Percentiles rank a stretch among this genome's conserved stretches.
Evolutionary conservation across 176 grass and related monocot genomes (phyloP).

Genomic region (Phyllostachys edulis): DNA sequence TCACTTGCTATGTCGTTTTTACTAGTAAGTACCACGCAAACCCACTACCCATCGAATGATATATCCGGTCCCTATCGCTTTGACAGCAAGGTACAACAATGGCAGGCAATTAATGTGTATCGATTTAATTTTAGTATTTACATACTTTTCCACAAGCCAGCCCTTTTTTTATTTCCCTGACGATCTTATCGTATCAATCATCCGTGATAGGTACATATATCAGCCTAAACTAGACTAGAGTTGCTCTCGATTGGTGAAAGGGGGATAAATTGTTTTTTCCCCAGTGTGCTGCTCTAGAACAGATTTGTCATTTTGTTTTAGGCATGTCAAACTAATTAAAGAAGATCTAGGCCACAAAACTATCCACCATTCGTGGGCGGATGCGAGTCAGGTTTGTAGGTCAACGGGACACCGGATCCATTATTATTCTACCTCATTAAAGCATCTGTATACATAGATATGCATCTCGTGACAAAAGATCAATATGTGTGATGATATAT

Average conservation of each 20-base stretch:
- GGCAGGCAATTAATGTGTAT: background rate
- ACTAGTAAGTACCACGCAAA: background rate
- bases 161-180: background rate
- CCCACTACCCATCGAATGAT: background rate
- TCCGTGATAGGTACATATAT: background rate
- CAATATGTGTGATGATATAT: no score
- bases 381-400: no score
- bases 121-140: background rate
- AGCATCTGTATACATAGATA: no score
- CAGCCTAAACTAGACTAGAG: background rate
- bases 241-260: background rate
- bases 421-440: no score
- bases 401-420: no score
- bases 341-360: no score
- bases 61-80: background rate
- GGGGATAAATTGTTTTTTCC: no score
- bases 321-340: no score
- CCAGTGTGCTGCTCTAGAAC: background rate
- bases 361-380: no score
- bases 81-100: background rate
- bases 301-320: no score
- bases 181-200: background rate
- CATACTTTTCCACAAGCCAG: background rate
- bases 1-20: no score
- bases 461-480: no score